Evolutionary conservation across 2,329 filamentous ascomycete genomes (phyloP).

Genomic region (Aureobasidium sp.): DNA sequence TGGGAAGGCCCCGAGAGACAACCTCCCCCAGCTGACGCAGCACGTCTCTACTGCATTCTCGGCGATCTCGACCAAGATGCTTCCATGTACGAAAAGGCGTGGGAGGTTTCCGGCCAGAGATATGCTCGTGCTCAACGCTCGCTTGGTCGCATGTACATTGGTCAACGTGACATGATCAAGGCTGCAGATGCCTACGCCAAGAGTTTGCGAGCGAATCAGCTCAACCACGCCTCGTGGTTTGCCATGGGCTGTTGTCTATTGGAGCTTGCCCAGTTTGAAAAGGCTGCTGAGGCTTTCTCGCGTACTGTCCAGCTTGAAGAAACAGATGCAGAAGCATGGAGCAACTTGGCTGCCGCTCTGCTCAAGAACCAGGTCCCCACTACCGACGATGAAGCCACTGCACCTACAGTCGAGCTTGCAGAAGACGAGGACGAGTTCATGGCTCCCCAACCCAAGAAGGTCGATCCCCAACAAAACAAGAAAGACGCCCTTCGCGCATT

Average conservation of each 20-base stretch:
- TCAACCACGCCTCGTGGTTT: slow-evolving; percentile 82
- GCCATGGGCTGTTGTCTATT: slow-evolving; percentile 83
- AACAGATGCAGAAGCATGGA: slow-evolving; percentile 87
- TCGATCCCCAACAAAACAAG: slow-evolving; percentile 52
- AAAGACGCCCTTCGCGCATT: slow-evolving; percentile 75
- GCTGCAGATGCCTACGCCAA: slow-evolving; percentile 72
- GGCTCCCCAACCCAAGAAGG: slow-evolving; percentile 19
- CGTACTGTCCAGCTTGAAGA: slow-evolving; percentile 80
- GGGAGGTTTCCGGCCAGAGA: slow-evolving; percentile 72
- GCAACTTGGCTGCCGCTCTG: slow-evolving; percentile 81
- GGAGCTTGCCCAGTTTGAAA: slow-evolving; percentile 66
- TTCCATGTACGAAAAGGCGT: slow-evolving; percentile 73
- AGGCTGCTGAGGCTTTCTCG: slow-evolving; percentile 76
- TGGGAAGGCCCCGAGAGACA: slow-evolving; percentile 63
- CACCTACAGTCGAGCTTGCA: background rate
- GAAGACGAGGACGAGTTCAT: slow-evolving; percentile 33
- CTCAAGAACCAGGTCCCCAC: slow-evolving; percentile 33
- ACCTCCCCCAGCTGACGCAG: slow-evolving; percentile 72
- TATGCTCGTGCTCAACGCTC: slow-evolving; percentile 85
- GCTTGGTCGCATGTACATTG: slow-evolving; percentile 70
- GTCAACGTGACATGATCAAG: slow-evolving; percentile 56
- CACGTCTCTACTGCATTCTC: slow-evolving; percentile 84
- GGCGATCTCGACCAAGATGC: slow-evolving; percentile 78
- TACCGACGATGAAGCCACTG: slow-evolving; percentile 8
- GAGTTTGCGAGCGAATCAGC: slow-evolving; percentile 69